Base-by-base conservation (phyloP, 1,284 basidiomycete genomes). In the Heterobasidion parviporum region DNA sequence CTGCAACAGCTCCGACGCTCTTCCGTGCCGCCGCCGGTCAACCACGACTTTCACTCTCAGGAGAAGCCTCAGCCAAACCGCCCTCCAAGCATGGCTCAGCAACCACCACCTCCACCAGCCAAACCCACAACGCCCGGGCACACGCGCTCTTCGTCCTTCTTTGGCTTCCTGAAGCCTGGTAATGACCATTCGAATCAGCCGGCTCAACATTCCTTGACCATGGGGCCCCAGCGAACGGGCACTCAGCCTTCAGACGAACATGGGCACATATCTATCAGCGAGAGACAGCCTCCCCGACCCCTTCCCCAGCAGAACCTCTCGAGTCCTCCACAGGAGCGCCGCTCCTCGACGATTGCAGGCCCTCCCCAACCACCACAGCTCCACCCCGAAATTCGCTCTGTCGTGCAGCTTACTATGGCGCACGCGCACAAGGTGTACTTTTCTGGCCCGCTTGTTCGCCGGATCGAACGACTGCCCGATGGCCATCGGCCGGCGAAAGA, bases 391-490 rank as follows among this genome's bases (percentile, higher is more conserved):
- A 89, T 92, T 57, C 81, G 83, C 52, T 89, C 86, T 1, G 80
- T 89, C 54, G 81, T 89, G 33, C 78, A 80, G 55, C 74, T 89
- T 49, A 84, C 81, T 18, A 71, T 80, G 38, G 82, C 84, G 8
- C 87, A 90, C 65, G 79, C 84, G 1, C 85, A 84, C 73, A 89
- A 90, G 67, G 76, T 91, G 8, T 91, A 92, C 69, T 89, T 84
- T 68, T 90, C 89, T 14, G 89, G 89, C 6, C 87, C 85, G n/a
- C 79, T 92, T 34, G 73, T 87, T 15, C 83, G 85, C 48, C 77
- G 78, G n/a, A 72, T 85, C 63, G 90, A 88, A 72, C 83, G 83
- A 59, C 85, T 80, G 59, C 77, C 89, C 4, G 89, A 92, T 64
- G 91, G 92, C 8, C 81, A 85, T 59, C 78, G 79, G 65, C 78